Evolutionary conservation across 202 grass and related monocot genomes (phyloP), one percentile per base, ranked within the genome.

Genomic region (Setaria viridis): DNA sequence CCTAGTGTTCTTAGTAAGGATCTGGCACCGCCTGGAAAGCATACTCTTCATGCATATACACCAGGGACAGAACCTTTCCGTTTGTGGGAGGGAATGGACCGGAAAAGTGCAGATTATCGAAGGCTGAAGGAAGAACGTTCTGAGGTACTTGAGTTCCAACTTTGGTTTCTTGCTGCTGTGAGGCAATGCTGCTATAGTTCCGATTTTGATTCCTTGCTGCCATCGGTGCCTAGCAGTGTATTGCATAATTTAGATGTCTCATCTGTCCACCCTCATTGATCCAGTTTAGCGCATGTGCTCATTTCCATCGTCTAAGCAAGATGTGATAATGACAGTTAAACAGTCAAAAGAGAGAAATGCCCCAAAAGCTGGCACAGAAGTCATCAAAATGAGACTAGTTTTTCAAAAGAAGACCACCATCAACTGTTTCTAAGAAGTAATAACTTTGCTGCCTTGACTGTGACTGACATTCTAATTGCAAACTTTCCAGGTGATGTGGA

Each of bases 31-130:
- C 92, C 90, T 11, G 92, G 94, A 48, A 99, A 99, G 68, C 97
- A 99, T 57, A 85, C 93, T 62, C 90, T 99, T 37, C 97, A 99
- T 90, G 97, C 97, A 12, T 97, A 99, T 87, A 97, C 94, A 10
- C 93, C 93, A 5, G 92, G 93, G 84, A 97, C 97, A 35, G 93
- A 98, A 60, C 93, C 89, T 83, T 98, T 92, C 89, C 73, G 86
- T 82, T 87, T 98, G 70, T 94, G 95, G 95, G 91, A 98, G 41
- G 95, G 93, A 59, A 74, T 94, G 49, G 95, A 95, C 58, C 81
- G 91, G 77, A 95, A 84, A 89, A 94, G 91, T 11, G 69, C 78
- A 0, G 91, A 87, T 8, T 98, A 98, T 78, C 93, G 84, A 82
- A 95, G 55, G 62, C 70, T 95, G 49, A 98, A 98, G 90, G 95